Percentiles rank a stretch among this genome's conserved stretches.
Conservation (phyloP, 176 grass and related monocot genomes). For the Phragmites australis region DNA sequence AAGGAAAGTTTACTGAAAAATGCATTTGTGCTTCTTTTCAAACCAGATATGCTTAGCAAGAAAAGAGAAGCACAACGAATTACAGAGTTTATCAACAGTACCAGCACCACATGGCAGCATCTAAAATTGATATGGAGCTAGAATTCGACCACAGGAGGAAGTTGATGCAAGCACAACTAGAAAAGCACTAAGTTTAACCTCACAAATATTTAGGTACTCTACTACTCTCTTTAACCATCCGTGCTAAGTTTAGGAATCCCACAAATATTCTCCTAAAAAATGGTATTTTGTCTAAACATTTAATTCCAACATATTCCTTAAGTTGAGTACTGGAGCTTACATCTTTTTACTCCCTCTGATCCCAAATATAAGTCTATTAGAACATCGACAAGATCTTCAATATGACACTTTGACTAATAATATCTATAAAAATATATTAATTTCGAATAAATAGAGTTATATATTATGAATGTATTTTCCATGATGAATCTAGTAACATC, state of each 20-base stretch:
- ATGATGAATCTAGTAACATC: too few relatives aligned
- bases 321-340: too few relatives aligned
- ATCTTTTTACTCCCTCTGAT: too few relatives aligned
- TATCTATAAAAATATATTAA: too few relatives aligned
- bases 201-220: not conserved
- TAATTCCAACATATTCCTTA: too few relatives aligned
- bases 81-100: not conserved
- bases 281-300: too few relatives aligned
- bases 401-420: too few relatives aligned
- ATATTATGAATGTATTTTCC: too few relatives aligned
- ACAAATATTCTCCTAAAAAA: too few relatives aligned
- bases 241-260: not conserved
- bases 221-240: not conserved
- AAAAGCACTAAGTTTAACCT: not conserved
- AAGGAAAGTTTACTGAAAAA: not conserved
- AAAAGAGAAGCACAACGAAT: not conserved
- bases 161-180: not conserved
- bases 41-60: not conserved
- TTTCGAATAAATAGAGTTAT: too few relatives aligned
- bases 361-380: too few relatives aligned
- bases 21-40: not conserved
- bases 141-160: not conserved
- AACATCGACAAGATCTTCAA: too few relatives aligned
- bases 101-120: not conserved
- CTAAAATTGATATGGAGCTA: not conserved